Evolutionary conservation across 1,284 basidiomycete genomes (phyloP), one percentile per base, ranked within the genome.

Genomic region (Cystobasidium slooffiae): DNA sequence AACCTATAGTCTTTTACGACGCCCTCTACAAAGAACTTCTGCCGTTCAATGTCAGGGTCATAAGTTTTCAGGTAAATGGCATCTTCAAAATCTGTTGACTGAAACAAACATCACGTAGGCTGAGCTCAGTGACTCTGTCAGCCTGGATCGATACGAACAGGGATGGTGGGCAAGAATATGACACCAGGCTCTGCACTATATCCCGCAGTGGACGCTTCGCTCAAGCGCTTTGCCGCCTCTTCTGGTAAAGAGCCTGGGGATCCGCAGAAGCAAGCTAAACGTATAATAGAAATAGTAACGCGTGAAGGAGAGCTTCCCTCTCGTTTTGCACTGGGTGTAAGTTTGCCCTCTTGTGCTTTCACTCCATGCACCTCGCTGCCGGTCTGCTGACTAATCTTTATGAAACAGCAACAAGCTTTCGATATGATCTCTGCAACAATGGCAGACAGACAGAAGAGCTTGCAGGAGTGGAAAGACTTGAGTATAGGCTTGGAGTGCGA

Each of bases 61-160:
- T 58, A n/a, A 58, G 41, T 41, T 56, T 68, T 41, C 66, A 68
- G 66, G 66, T 68, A 14, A 24, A 41, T 22, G 1, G 16, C 18
- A 7, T 41, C 37, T 43, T 59, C 20, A 16, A 31, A 5, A 10
- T 16, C 20, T 7, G 9, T 41, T 39, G 9, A 16, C 18, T 9
- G 10, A 59, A 8, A 31, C 31, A 31, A 31, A 5, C 31, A 31
- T 31, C 31, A 0, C 7, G 4, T 14, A 41, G 37, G 39, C 56
- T 59, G 39, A 59, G 9, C 9, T n/a, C n/a, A 10, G 24, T 18
- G 14, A 22, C n/a, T 22, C 7, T 31, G n/a, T 9, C 8, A 68
- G 66, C 66, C 66, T 20, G 66, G 66, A 59, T 59, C 66, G 7
- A n/a, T 68, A 24, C 66, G 66, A 24, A 68, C 66, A 31, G 66